Evolutionary conservation across 2,329 filamentous ascomycete genomes (phyloP).

Genomic region (Colletotrichum siamense): DNA sequence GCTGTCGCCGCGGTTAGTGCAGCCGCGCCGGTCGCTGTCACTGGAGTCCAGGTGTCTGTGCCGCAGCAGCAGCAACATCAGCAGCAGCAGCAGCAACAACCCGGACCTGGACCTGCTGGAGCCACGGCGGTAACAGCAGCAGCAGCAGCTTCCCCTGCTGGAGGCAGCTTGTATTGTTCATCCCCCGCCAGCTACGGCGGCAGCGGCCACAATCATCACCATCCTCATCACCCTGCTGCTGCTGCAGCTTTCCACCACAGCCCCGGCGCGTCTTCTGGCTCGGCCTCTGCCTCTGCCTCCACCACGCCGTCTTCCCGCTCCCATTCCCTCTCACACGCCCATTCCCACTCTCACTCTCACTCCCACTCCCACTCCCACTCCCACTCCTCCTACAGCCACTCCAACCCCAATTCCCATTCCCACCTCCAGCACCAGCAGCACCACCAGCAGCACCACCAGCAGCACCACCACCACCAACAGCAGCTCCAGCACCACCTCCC

Average conservation of each 20-base stretch:
- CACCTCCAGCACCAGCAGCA: not conserved
- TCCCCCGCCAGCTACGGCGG: not conserved
- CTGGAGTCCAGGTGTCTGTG: too few relatives aligned
- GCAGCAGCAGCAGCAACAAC: too few relatives aligned
- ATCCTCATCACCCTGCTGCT: not conserved
- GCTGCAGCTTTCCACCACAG: not conserved
- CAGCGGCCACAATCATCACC: not conserved
- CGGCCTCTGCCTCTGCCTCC: not conserved
- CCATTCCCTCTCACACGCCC: not conserved
- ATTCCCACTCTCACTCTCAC: not conserved
- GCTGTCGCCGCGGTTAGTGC: not conserved
- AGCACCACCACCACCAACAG: not conserved
- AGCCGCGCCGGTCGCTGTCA: not conserved
- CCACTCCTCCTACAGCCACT: not conserved
- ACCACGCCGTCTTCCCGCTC: not conserved
- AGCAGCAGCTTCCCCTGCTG: not conserved
- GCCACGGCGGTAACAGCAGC: not conserved
- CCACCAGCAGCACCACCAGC: too few relatives aligned
- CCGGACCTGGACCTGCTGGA: not conserved
- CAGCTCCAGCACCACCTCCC: constrained; percentile 4
- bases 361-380: not conserved
- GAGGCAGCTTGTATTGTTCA: not conserved
- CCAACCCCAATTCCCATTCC: not conserved
- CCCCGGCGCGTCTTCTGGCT: constrained; percentile 1
- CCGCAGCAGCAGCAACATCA: not conserved